Percentiles rank a stretch among this genome's conserved stretches.
These are phyloP conservation scores for Botryotinia calthae DNA, from an alignment of 2,329 filamentous ascomycete species.

Conservation along the genomic window DNA sequence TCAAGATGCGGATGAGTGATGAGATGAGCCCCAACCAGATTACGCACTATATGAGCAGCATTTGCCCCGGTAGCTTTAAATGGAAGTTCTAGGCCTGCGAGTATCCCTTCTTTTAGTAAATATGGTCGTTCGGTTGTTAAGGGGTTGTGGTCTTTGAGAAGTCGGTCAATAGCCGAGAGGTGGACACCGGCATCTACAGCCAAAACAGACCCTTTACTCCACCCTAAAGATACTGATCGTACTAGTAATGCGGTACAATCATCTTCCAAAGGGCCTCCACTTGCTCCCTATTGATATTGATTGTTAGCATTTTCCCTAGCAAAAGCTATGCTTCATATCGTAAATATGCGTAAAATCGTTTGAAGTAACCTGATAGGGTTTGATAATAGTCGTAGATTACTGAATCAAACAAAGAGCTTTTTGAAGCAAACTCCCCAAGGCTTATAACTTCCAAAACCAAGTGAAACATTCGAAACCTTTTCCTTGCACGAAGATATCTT, in stretches of 20 bases:
- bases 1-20: constrained; percentile 98
- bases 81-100: constrained; percentile 73
- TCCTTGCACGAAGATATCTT: neutral
- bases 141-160: constrained; percentile 54
- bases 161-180: constrained; percentile 77
- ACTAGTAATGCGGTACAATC: constrained; percentile 85
- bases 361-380: neutral
- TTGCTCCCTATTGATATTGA: constrained; percentile 64
- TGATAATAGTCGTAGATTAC: neutral
- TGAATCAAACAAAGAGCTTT: neutral
- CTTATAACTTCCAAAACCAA: neutral
- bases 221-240: constrained; percentile 73
- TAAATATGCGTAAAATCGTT: neutral
- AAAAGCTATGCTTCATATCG: neutral
- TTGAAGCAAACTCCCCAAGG: constrained; percentile 36
- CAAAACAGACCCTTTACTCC: constrained; percentile 78
- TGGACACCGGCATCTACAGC: constrained; percentile 95
- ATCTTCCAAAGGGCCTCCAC: constrained; percentile 85
- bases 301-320: neutral
- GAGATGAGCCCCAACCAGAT: constrained; percentile 81
- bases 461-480: neutral
- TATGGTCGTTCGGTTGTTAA: constrained; percentile 47
- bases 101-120: constrained; percentile 66
- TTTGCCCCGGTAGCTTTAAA: constrained; percentile 68
- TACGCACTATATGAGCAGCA: constrained; percentile 73